A percentile compares a stretch with the other conserved stretches of the same genome.
These are phyloP conservation scores for Petunia hybrid DNA, from an alignment of 305 asterid species.

Conservation along the genomic window DNA sequence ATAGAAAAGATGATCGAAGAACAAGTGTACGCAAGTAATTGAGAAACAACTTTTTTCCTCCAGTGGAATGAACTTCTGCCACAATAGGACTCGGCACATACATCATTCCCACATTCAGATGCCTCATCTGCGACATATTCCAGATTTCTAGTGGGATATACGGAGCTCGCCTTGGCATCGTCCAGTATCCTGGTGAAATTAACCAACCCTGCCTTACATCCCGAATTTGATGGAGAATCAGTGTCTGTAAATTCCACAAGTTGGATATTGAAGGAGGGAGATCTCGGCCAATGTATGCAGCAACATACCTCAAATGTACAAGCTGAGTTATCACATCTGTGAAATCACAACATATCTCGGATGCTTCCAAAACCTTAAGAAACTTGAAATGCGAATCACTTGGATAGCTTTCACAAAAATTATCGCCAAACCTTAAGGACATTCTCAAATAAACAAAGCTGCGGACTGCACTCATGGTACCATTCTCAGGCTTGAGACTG, in stretches of 20 bases:
- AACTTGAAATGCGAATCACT: not conserved
- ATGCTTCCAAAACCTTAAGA: slow-evolving; percentile 3
- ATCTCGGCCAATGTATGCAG: not conserved
- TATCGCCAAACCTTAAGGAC: not conserved
- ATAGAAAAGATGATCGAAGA: slow-evolving; percentile 4
- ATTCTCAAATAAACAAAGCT: not conserved
- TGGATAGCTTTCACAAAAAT: not conserved
- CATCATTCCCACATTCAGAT: slow-evolving; percentile 29
- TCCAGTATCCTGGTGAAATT: slow-evolving; percentile 31
- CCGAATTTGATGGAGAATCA: not conserved
- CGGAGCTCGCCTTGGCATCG: not conserved
- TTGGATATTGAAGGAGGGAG: not conserved
- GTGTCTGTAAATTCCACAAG: not conserved
- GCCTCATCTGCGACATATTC: slow-evolving; percentile 40
- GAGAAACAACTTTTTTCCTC: not conserved
- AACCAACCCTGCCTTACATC: not conserved
- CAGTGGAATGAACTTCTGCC: not conserved
- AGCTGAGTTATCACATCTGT: not conserved
- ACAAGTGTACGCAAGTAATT: slow-evolving; percentile 37
- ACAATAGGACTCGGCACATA: slow-evolving; percentile 21
- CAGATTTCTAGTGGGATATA: not conserved
- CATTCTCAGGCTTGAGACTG: not conserved
- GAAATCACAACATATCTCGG: not conserved
- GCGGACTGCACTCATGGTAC: not conserved
- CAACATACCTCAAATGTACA: not conserved